Evolutionary conservation across 805 yeast species (phyloP), one percentile per base, ranked within the genome.

Genomic region (Priceomyces fermenticarens): DNA sequence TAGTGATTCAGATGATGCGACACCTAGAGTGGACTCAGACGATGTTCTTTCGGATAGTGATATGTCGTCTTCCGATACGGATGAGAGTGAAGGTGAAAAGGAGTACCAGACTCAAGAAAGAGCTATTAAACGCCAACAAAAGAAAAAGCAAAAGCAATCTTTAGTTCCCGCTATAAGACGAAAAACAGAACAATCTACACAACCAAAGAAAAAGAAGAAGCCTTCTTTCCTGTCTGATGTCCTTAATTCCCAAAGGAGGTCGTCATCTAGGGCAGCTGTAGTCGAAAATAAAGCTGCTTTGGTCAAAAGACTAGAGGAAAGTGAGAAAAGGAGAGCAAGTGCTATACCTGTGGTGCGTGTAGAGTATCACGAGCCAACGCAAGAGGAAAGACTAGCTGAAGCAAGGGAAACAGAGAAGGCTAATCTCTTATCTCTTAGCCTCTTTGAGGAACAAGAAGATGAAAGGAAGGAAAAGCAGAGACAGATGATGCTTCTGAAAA

Each of bases 401-500:
- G 98, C 99, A 1, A 68, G 81, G 35, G 85, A 83, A 51, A 93
- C 97, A 0, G 99, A 93, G 62, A 73, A 76, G 55, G 74, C 77
- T 33, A 93, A 93, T 59, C 66, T 80, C 2, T 68, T 78, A 20
- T 85, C 97, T 2, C 67, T 93, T 48, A 80, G 85, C 46, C 72
- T 77, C 52, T 93, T 86, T 56, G 79, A 83, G 52, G 95, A 90
- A 52, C 91, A 87, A 55, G 99, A 93, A 58, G 67, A 84, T 32
- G 82, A 80, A 35, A 83, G 88, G 53, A 88, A 88, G 57, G 82
- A 83, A 58, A 77, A 76, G 40, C 91, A 90, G 54, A 69, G 90
- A 41, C 88, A 84, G 34, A 64, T 85, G 44, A 78, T 86, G 59
- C 71, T 80, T 43, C 83, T 83, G 54, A 79, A 74, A 51, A 77